phyloP scores from a whole-genome alignment of 805 yeast species.

The Ogataea ganodermae region DNA sequence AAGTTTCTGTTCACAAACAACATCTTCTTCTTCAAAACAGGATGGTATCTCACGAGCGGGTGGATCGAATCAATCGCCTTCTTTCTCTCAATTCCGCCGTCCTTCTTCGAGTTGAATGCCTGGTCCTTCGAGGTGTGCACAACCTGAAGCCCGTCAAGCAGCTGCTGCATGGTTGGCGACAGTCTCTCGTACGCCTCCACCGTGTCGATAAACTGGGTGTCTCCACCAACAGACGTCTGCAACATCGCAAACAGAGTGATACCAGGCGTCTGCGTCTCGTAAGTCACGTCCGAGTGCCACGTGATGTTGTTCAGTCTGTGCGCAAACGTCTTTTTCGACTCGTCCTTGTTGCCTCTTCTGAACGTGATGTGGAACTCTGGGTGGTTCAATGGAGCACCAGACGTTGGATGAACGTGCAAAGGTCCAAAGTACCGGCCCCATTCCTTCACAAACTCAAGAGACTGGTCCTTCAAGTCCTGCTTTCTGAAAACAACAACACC shows the following conservation, averaged over 20 bases:
- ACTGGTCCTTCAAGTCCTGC: conserved; percentile 62
- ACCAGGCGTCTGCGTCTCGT: conserved; percentile 74
- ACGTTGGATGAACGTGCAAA: conserved; percentile 71
- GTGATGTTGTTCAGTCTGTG: conserved; percentile 40
- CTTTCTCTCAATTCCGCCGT: conserved; percentile 69
- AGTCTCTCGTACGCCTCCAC: conserved; percentile 70
- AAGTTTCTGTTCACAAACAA: conserved; percentile 61
- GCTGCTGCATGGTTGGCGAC: conserved; percentile 62
- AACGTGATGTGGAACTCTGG: conserved; percentile 67
- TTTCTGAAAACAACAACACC: conserved; percentile 69
- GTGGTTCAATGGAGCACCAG: conserved; percentile 62
- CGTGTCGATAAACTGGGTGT: conserved; percentile 75
- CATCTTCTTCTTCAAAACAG: conserved; percentile 65
- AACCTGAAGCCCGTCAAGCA: conserved; percentile 62
- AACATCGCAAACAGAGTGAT: conserved; percentile 65
- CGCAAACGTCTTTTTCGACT: conserved; percentile 38
- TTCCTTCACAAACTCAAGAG: conserved; percentile 49
- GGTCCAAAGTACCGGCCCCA: conserved; percentile 69
- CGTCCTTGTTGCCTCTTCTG: conserved; percentile 46
- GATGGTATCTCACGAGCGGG: conserved; percentile 73
- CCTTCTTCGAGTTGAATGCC: conserved; percentile 53
- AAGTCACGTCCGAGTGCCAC: conserved; percentile 78
- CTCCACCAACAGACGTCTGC: conserved; percentile 64
- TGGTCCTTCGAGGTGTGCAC: conserved; percentile 72
- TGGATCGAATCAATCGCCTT: conserved; percentile 62